phyloP scores from a whole-genome alignment of 768 basidiomycete genomes.

The Harrya chromipes region DNA sequence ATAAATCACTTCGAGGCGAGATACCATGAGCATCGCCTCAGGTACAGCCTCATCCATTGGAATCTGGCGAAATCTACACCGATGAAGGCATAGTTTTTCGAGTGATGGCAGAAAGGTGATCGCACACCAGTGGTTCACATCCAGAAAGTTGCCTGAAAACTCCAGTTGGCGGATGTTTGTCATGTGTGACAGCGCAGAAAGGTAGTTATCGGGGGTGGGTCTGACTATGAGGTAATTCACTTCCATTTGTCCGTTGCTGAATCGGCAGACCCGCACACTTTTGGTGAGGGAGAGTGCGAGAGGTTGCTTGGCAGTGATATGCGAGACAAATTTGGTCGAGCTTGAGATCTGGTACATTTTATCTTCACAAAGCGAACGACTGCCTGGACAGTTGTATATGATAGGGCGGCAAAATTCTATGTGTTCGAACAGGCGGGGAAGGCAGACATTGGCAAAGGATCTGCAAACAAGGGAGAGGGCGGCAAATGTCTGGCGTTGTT shows the following conservation, averaged over 20 bases:
- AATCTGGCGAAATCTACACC: not conserved
- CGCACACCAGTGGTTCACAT: constrained; percentile 11
- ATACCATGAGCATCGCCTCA: not conserved
- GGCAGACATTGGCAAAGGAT: constrained; percentile 37
- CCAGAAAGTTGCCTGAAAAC: constrained; percentile 2
- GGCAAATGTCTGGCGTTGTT: constrained; percentile 10
- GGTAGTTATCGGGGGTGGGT: not conserved
- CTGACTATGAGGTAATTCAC: no score
- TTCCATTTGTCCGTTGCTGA: not conserved
- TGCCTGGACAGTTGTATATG: no score
- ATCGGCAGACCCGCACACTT: constrained; percentile 25
- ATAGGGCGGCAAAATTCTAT: constrained; percentile 13
- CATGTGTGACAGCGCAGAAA: constrained; percentile 15
- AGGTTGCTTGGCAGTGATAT: constrained; percentile 24
- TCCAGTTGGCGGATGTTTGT: constrained; percentile 10
- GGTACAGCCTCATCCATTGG: no score
- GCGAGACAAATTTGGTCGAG: no score
- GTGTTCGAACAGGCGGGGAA: constrained; percentile 39
- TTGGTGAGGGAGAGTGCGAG: constrained; percentile 29
- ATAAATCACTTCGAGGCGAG: no score
- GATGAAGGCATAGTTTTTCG: constrained; percentile 9
- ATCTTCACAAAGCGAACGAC: not conserved
- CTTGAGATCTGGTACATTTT: not conserved
- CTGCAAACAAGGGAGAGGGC: constrained; percentile 41
- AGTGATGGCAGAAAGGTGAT: constrained; percentile 12